A percentile compares a stretch with the other conserved stretches of the same genome.
Evolutionary conservation across 345 rosid species (phyloP).

Genomic region (Ceriops zippeliana): DNA sequence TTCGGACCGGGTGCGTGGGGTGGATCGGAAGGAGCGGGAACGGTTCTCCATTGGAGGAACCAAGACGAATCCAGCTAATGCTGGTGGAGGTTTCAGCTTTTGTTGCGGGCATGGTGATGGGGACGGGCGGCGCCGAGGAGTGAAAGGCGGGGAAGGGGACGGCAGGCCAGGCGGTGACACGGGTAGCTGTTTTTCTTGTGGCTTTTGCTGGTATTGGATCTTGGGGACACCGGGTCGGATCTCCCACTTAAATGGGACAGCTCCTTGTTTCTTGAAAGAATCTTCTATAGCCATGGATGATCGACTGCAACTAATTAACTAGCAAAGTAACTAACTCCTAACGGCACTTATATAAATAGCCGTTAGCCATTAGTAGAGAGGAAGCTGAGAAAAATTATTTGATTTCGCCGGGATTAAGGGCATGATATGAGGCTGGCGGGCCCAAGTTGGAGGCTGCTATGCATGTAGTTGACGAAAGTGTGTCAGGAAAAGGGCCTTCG

Average conservation of each 20-base stretch:
- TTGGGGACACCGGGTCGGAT: conserved; percentile 95
- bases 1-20: conserved; percentile 54
- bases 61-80: conserved; percentile 26
- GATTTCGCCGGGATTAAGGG: conserved; percentile 51
- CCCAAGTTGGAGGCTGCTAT: too few relatives aligned
- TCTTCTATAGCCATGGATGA: conserved; percentile 49
- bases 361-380: neutral
- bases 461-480: too few relatives aligned
- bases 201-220: conserved; percentile 30
- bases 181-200: neutral
- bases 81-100: conserved; percentile 66
- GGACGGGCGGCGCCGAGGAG: conserved; percentile 4
- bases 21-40: conserved; percentile 52
- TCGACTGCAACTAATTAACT: neutral
- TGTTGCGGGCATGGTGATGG: conserved; percentile 22
- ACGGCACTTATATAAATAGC: conserved; percentile 2
- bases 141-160: conserved; percentile 28
- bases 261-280: conserved; percentile 71
- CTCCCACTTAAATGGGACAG: conserved; percentile 94
- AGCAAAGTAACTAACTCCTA: too few relatives aligned
- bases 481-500: too few relatives aligned
- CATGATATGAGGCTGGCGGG: conserved; percentile 45
- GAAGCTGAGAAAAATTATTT: neutral
- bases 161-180: conserved; percentile 22
- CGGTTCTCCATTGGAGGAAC: conserved; percentile 38